Conservation (phyloP, 1,139 yeast species). For the Saccharomyces hybrid region DNA sequence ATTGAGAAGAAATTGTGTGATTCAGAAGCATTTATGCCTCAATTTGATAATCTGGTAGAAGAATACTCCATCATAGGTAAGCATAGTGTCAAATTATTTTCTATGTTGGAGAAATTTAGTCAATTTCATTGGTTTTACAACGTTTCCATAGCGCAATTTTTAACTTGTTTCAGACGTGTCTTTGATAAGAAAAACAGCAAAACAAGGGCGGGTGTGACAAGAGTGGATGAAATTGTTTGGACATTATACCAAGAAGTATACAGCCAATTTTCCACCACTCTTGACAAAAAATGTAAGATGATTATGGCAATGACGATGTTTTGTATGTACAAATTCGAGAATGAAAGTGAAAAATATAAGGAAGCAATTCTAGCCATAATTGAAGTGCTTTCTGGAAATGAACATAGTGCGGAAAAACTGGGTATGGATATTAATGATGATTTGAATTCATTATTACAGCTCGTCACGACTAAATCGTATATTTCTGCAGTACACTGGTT, state of each 20-base stretch:
- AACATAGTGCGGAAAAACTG: background rate
- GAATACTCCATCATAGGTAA: constrained; percentile 48
- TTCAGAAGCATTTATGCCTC: constrained; percentile 46
- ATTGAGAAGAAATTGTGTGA: constrained; percentile 49
- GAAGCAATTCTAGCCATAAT: background rate
- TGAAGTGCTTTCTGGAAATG: background rate
- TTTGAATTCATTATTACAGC: background rate
- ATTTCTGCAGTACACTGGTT: constrained; percentile 6
- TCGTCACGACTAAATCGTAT: background rate
- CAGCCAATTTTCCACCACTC: constrained; percentile 41
- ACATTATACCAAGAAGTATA: constrained; percentile 43
- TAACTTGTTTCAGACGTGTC: constrained; percentile 37
- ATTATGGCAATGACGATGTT: constrained; percentile 32
- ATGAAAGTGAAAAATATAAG: background rate
- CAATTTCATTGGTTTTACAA: constrained; percentile 46
- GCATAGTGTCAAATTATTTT: constrained; percentile 46
- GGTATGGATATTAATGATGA: background rate
- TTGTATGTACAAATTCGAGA: background rate
- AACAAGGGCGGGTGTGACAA: background rate
- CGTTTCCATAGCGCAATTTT: constrained; percentile 46
- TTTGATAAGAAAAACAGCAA: constrained; percentile 24
- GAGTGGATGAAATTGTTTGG: constrained; percentile 29
- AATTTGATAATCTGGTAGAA: constrained; percentile 43
- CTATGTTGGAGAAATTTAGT: constrained; percentile 40
- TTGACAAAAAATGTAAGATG: constrained; percentile 43